A percentile compares a stretch with the other conserved stretches of the same genome.
Evolutionary conservation across 2,329 filamentous ascomycete species (phyloP).

Genomic region (Gyromitra esculenta): DNA sequence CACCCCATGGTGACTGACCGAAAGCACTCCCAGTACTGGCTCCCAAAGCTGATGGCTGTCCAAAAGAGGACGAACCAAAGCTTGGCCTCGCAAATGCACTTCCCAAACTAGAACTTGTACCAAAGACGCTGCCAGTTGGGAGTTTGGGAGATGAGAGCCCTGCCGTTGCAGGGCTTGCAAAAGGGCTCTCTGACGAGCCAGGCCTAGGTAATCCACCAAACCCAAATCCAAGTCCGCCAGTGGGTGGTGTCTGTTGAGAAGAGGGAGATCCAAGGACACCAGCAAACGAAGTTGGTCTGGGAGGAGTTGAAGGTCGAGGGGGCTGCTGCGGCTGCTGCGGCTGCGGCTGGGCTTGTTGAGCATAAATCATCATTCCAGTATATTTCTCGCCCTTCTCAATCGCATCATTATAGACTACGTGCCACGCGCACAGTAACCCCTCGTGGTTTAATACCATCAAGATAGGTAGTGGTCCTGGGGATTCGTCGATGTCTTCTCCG

Average conservation of each 20-base stretch:
- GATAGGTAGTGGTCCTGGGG: constrained; percentile 80
- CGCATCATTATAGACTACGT: constrained; percentile 89
- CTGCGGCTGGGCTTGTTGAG: constrained; percentile 57
- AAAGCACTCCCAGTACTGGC: constrained; percentile 56
- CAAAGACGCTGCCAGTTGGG: constrained; percentile 59
- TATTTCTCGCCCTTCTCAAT: constrained; percentile 78
- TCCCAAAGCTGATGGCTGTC: constrained; percentile 61
- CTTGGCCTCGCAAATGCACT: constrained; percentile 30
- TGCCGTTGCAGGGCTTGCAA: constrained; percentile 10
- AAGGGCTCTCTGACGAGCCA: constrained; percentile 25
- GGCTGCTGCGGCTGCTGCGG: constrained; percentile 57
- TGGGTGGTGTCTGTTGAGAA: constrained; percentile 21
- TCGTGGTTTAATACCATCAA: constrained; percentile 89
- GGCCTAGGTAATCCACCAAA: constrained; percentile 36
- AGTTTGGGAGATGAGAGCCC: constrained; percentile 25
- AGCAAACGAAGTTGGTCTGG: constrained; percentile 47
- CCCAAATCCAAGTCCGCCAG: constrained; percentile 50
- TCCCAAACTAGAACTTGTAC: constrained; percentile 56
- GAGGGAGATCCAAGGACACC: constrained; percentile 36
- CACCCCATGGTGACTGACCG: constrained; percentile 61
- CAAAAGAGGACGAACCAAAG: constrained; percentile 60
- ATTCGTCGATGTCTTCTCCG: constrained; percentile 80
- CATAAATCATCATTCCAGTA: constrained; percentile 70
- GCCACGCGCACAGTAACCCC: constrained; percentile 85
- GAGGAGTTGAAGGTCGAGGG: constrained; percentile 55